A percentile compares a stretch with the other conserved stretches of the same genome.
These are phyloP conservation scores for Malus orientalis DNA, from an alignment of 306 rosid species.

Conservation along the genomic window DNA sequence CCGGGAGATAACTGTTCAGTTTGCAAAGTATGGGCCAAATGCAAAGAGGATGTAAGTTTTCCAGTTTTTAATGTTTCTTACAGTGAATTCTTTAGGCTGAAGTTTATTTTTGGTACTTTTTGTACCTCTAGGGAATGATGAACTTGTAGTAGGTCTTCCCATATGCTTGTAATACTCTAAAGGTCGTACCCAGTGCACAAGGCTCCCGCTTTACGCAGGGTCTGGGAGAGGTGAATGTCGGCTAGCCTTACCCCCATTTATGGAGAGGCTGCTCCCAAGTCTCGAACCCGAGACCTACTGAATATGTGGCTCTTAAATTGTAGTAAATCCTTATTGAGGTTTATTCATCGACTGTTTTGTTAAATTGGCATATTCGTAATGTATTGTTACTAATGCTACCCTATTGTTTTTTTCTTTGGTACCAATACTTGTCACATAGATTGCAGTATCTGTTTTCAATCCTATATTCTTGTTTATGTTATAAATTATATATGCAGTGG, in stretches of 20 bases:
- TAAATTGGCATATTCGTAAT: background rate
- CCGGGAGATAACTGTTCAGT: constrained; percentile 88
- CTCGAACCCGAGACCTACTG: background rate
- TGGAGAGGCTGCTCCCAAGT: no score
- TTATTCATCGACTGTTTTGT: background rate
- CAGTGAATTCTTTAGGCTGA: background rate
- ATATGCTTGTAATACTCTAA: background rate
- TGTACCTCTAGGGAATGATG: background rate
- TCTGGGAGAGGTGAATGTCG: no score
- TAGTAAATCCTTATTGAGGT: background rate
- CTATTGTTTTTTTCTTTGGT: background rate
- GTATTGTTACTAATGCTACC: background rate
- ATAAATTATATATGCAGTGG: background rate
- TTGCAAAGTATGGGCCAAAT: constrained; percentile 92
- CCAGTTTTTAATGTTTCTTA: background rate
- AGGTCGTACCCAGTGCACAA: no score
- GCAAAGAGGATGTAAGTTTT: constrained; percentile 81
- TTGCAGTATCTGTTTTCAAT: background rate
- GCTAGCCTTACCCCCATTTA: no score
- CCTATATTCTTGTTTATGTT: background rate
- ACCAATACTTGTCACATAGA: background rate
- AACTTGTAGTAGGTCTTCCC: background rate
- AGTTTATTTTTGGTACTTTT: background rate
- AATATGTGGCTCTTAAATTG: background rate
- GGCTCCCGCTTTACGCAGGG: no score